Conservation (phyloP, 1,284 basidiomycete species). For the Pholiota adiposa region DNA sequence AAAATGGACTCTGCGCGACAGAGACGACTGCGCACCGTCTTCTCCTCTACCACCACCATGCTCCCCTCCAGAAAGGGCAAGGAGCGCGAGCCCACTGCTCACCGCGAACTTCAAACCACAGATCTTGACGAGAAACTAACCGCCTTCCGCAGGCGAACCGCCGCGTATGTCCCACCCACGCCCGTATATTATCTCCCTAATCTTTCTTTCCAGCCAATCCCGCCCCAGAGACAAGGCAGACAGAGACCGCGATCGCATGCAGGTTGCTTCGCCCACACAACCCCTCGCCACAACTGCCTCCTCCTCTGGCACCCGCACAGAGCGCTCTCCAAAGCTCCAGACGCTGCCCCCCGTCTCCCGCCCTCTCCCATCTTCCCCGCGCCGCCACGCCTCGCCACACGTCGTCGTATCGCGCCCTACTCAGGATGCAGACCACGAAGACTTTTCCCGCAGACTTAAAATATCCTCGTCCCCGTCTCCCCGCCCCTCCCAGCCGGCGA, state of each 20-base stretch:
- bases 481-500: constrained; percentile 31
- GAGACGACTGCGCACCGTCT: constrained; percentile 21
- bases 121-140: constrained; percentile 72
- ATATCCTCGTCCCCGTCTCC: constrained; percentile 60
- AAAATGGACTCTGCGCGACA: constrained; percentile 15
- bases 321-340: constrained; percentile 37
- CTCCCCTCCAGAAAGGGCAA: constrained; percentile 37
- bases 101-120: constrained; percentile 49
- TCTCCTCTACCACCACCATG: constrained; percentile 23
- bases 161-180: constrained; percentile 49
- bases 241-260: constrained; percentile 41
- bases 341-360: constrained; percentile 24
- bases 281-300: constrained; percentile 30
- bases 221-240: constrained; percentile 39
- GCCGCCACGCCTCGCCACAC: constrained; percentile 31
- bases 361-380: constrained; percentile 26
- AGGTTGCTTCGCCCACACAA: constrained; percentile 42
- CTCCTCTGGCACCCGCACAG: constrained; percentile 31
- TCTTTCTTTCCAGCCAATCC: constrained; percentile 40
- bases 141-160: constrained; percentile 66
- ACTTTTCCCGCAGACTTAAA: constrained; percentile 70
- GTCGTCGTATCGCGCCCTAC: constrained; percentile 39
- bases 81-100: constrained; percentile 33
- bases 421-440: constrained; percentile 62
- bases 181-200: constrained; percentile 9